These are phyloP conservation scores for Gossypium lobatum DNA, from an alignment of 441 rosid genomes.

Conservation along the genomic window DNA sequence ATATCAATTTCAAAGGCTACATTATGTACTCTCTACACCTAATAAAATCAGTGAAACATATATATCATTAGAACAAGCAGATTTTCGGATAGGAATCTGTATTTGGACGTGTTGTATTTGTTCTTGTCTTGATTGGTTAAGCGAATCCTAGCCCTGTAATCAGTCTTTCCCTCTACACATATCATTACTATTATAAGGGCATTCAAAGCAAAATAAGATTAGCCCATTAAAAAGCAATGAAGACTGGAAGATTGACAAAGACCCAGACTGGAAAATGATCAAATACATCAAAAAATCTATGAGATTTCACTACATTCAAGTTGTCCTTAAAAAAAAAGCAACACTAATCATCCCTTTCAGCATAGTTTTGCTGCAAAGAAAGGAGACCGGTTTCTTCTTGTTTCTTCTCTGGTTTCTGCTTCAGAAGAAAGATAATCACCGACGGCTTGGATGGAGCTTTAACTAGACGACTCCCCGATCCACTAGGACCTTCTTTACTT, in stretches of 20 bases:
- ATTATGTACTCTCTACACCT: conserved; percentile 36
- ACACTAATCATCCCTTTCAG: no score
- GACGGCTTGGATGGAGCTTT: no score
- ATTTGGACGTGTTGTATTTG: conserved; percentile 79
- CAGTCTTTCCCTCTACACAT: conserved; percentile 61
- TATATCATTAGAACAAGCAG: no score
- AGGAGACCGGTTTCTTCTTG: no score
- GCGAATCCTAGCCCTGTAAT: conserved; percentile 72
- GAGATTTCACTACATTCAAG: not conserved
- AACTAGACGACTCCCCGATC: no score
- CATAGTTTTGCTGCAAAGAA: no score
- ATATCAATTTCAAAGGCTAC: no score
- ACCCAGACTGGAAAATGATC: not conserved
- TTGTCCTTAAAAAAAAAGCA: not conserved
- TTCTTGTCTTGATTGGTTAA: conserved; percentile 76
- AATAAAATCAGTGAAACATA: not conserved
- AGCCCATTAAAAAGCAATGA: not conserved
- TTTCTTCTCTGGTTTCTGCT: no score
- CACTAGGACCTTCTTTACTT: no score
- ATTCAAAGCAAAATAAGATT: not conserved
- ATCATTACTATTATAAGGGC: not conserved
- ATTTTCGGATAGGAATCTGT: conserved; percentile 54
- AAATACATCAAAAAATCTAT: not conserved
- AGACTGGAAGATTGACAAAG: not conserved
- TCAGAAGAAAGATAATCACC: no score